Conservation (phyloP, 2,329 filamentous ascomycete species). For the Colletotrichum simmondsii region DNA sequence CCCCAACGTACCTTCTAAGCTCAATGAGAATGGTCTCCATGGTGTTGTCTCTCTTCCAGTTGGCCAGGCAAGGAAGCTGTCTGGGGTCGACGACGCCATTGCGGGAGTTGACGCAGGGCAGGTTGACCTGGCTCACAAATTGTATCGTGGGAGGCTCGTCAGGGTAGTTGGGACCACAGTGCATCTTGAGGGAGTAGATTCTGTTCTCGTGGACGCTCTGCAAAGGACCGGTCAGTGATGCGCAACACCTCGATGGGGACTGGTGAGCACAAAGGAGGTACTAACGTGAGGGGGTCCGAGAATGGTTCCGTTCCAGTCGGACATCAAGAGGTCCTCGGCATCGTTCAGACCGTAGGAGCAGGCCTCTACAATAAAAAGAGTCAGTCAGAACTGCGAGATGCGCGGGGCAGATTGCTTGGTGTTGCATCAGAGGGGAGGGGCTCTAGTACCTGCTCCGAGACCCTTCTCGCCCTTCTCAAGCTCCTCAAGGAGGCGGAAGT, state of each 20-base stretch:
- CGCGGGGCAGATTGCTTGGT: not conserved
- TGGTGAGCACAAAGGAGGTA: constrained; percentile 31
- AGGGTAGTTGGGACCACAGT: constrained; percentile 91
- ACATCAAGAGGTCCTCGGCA: constrained; percentile 94
- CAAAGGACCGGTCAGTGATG: constrained; percentile 15
- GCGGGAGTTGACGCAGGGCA: constrained; percentile 88
- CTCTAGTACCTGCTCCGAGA: constrained; percentile 80
- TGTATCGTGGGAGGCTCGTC: constrained; percentile 89
- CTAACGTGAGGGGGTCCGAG: constrained; percentile 94
- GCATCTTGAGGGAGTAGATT: constrained; percentile 98
- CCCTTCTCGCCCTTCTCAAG: constrained; percentile 99
- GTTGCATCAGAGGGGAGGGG: constrained; percentile 14
- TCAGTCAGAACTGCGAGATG: constrained; percentile 24
- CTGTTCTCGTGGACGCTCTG: constrained; percentile 97
- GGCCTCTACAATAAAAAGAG: constrained; percentile 71
- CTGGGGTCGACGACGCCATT: constrained; percentile 87
- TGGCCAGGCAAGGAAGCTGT: constrained; percentile 84
- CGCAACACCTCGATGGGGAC: not conserved
- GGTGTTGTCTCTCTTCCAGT: constrained; percentile 93
- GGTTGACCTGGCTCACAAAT: constrained; percentile 94
- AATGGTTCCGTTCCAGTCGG: constrained; percentile 98
- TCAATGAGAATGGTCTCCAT: constrained; percentile 96
- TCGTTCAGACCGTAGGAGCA: constrained; percentile 97
- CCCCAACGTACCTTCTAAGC: constrained; percentile 72
- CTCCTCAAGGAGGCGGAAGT: constrained; percentile 97